phyloP scores from a whole-genome alignment of 768 basidiomycete species.

The Clitopilus passeckerianus region DNA sequence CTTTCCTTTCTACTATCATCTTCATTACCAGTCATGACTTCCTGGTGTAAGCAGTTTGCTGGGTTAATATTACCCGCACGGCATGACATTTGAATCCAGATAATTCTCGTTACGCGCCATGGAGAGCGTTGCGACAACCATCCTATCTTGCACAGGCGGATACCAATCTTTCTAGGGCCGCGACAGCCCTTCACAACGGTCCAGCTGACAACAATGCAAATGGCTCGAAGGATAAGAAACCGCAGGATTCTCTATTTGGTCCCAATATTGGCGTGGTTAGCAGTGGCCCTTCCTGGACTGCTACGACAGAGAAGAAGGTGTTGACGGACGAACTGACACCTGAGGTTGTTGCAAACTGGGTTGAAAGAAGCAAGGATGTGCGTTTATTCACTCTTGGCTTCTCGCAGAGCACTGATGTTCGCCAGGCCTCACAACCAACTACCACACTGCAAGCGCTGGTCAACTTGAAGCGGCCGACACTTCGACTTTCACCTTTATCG shows the following conservation, averaged over 20 bases:
- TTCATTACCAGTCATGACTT: conserved; percentile 17
- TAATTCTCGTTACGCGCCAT: conserved; percentile 46
- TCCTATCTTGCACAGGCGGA: conserved; percentile 49
- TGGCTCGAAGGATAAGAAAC: conserved; percentile 46
- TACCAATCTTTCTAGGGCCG: conserved; percentile 40
- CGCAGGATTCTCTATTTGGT: conserved; percentile 82
- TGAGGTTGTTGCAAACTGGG: conserved; percentile 79
- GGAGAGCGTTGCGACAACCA: conserved; percentile 49
- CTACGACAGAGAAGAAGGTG: conserved; percentile 55
- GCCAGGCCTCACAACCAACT: conserved; percentile 73
- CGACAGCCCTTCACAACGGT: conserved; percentile 40
- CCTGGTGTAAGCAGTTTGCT: conserved; percentile 28
- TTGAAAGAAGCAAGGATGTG: conserved; percentile 85
- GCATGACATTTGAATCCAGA: conserved; percentile 18
- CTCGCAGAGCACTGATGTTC: background rate
- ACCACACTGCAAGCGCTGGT: conserved; percentile 93
- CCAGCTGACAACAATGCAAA: conserved; percentile 12
- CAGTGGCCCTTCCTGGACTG: conserved; percentile 69
- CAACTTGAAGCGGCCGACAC: conserved; percentile 87
- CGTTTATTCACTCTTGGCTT: conserved; percentile 15
- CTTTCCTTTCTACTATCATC: conserved; percentile 3
- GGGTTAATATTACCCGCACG: background rate
- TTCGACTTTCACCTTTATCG: conserved; percentile 65
- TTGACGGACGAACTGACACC: conserved; percentile 71
- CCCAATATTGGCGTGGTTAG: conserved; percentile 81